Evolutionary conservation across 495 filamentous ascomycete genomes (phyloP), one percentile per base, ranked within the genome.

Genomic region (Podospora fimiseda): DNA sequence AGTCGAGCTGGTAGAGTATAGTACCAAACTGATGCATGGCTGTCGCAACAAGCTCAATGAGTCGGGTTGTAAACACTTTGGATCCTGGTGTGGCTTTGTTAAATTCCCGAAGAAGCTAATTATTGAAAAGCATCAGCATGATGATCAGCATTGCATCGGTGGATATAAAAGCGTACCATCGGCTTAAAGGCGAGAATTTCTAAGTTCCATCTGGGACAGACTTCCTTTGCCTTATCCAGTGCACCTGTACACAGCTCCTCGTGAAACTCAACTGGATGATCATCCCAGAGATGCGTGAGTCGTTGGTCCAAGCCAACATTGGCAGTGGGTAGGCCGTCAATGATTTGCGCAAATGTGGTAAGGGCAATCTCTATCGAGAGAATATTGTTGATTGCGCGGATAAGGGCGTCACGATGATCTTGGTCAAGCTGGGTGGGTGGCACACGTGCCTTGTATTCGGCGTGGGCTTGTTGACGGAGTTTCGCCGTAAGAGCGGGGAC

Each of bases 341-440:
- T 61, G 16, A 67, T 68, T 22, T 69, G 66, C 3, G 60, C 60
- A 43, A 57, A 68, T 1, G 63, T 68, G 42, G 47, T 48, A 14
- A 61, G 47, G 20, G 68, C 68, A 49, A 61, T 42, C 3, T 60
- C 55, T 4, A 55, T 63, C 1, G 53, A 53, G 0, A 64, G 40
- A 1, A 61, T 21, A 20, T 57, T 60, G 38, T 16, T 24, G 9
- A 67, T 37, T 13, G 61, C 57, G 9, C 52, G 46, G 2, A 20
- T 48, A 9, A 62, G 24, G 1, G 51, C 16, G 18, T 51, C 41
- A 40, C 30, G 33, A 9, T 59, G 61, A 14, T 36, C 13, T 0
- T 41, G 43, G 27, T 33, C 20, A 47, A 45, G 50, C 9, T 36
- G 33, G 7, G 48, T 36, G 14, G 23, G 19, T 3, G 49, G 44